phyloP scores from a whole-genome alignment of 192 early-diverging fungal species.

The Cetraspora pellucida region DNA sequence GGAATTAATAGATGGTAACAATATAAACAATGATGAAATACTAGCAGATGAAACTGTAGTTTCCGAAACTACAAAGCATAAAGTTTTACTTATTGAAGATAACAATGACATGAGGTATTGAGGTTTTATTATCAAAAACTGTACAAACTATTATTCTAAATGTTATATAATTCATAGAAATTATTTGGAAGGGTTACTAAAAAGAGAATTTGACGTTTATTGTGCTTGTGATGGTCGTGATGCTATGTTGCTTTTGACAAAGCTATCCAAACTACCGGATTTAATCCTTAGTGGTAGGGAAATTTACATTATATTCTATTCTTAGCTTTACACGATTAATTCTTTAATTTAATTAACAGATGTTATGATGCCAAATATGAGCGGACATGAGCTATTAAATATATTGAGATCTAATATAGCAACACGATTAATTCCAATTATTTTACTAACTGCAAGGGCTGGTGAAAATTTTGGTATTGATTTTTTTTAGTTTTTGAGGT shows the following conservation, averaged over 20 bases:
- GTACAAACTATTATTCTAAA: background rate
- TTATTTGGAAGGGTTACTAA: constrained; percentile 39
- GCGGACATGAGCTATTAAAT: constrained; percentile 55
- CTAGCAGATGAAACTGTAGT: no score
- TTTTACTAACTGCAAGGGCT: constrained; percentile 56
- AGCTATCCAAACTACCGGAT: constrained; percentile 7
- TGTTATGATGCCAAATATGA: constrained; percentile 65
- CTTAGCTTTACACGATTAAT: background rate
- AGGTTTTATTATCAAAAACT: no score
- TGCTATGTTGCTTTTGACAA: constrained; percentile 35
- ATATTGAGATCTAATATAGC: constrained; percentile 41
- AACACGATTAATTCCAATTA: constrained; percentile 54
- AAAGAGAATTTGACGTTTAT: constrained; percentile 40
- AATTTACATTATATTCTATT: background rate
- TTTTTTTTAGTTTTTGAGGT: constrained; percentile 42
- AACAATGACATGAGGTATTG: constrained; percentile 47
- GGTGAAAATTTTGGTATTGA: constrained; percentile 53
- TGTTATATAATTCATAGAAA: background rate
- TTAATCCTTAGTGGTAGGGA: constrained; percentile 44
- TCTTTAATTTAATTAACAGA: constrained; percentile 30
- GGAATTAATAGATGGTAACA: no score
- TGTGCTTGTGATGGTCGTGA: constrained; percentile 46
- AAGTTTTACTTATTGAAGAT: constrained; percentile 47
- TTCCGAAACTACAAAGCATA: no score
- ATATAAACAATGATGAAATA: no score